Evolutionary conservation across 176 grass and related monocot species (phyloP).

Genomic region (Aegilops sharonensis): DNA sequence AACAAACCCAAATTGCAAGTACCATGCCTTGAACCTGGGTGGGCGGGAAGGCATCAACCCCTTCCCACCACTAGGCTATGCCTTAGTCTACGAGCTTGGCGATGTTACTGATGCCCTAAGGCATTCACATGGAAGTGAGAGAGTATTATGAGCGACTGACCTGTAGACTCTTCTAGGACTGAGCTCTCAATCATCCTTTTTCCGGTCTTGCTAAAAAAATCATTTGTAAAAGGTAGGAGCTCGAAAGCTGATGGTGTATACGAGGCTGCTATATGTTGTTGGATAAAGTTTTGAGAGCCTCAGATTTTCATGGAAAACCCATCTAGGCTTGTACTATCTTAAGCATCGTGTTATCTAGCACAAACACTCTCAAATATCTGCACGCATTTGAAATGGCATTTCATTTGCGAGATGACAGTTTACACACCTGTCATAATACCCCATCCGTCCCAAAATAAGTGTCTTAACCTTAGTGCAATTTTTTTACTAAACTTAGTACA

Average conservation of each 20-base stretch:
- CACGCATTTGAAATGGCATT: neutral
- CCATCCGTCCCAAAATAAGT: too few species aligned
- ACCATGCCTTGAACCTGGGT: too few species aligned
- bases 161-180: neutral
- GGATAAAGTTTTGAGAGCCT: neutral
- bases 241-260: constrained; percentile 11
- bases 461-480: too few species aligned
- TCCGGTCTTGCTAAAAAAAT: neutral
- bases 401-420: neutral
- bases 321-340: neutral
- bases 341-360: neutral
- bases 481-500: too few species aligned
- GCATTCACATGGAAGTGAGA: constrained; percentile 71
- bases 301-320: neutral
- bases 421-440: neutral
- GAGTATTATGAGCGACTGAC: constrained; percentile 52
- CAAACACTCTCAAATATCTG: neutral
- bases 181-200: neutral
- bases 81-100: neutral
- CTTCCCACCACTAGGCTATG: too few species aligned
- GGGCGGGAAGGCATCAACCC: too few species aligned
- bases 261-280: neutral
- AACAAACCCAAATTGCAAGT: too few species aligned
- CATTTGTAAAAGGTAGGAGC: neutral
- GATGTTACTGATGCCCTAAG: constrained; percentile 59